Base-by-base conservation (phyloP, 179 eudicot species). In the Camellia oleifera region DNA sequence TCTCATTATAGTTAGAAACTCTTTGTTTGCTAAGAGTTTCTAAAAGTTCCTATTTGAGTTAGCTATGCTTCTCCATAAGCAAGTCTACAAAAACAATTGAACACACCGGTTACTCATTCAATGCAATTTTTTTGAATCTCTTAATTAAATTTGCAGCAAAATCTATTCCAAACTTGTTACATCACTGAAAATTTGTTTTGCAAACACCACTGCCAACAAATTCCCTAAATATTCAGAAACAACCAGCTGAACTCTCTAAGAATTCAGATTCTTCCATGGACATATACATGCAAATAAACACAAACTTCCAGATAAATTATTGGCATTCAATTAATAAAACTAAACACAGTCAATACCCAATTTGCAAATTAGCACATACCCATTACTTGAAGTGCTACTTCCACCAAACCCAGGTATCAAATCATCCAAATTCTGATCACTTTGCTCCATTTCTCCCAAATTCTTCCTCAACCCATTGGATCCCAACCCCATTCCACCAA, bases 371-470 rank as follows among this genome's bases (percentile, higher is more conserved):
- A 63, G 62, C 66, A 50, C 84, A 87, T 89, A 94, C 98, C 90
- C 83, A 79, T 81, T 69, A 65, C 80, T 83, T 10, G 84, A 40
- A 44, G 82, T 67, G 78, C 60, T 69, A 65, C 62, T 53, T 17
- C 58, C 84, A 78, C 86, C 90, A 75, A 94, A 92, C 15, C 92
- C 93, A 11, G 93, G 88, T 42, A 94, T 77, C 88, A 92, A 88
- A 82, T 85, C 88, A 74, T 89, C 91, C 71, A 53, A 77, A 7
- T 64, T 81, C 13, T 74, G 32, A 69, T 11, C 80, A 65, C 68
- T 84, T 73, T 69, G 74, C 77, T 53, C 78, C 81, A 23, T 72
- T 26, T 77, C 78, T 67, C 53, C 81, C 9, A 72, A 78, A n/a
- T 78, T 81, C 69, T 20, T 67, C 14, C 75, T 78, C 4, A 77